These are phyloP conservation scores for Papilionanthe hybrid DNA, from an alignment of 116 monocot species.

Conservation along the genomic window DNA sequence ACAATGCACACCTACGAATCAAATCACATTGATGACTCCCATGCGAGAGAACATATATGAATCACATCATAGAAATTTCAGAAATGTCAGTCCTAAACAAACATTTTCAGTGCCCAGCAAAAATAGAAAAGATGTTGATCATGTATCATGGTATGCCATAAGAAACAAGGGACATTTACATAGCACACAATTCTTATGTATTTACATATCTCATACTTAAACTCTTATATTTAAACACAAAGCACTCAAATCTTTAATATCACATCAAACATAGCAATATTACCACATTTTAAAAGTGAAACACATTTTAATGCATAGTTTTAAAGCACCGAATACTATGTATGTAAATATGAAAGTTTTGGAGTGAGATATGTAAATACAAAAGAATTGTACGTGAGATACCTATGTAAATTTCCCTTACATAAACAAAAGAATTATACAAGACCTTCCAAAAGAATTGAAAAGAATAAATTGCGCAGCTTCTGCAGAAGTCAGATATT, in stretches of 20 bases:
- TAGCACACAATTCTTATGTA: too few species aligned
- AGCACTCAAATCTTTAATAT: too few species aligned
- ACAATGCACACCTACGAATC: slow-evolving; percentile 80
- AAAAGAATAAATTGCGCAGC: not conserved
- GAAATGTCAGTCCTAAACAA: not conserved
- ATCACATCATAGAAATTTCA: not conserved
- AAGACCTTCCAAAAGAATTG: not conserved
- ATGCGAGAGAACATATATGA: not conserved
- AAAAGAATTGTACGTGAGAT: too few species aligned
- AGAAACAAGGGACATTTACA: not conserved
- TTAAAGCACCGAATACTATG: too few species aligned
- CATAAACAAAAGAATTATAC: not conserved
- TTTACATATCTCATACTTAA: too few species aligned
- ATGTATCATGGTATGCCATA: not conserved
- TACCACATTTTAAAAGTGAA: too few species aligned
- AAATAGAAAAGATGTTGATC: not conserved
- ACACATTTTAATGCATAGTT: too few species aligned
- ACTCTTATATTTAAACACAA: too few species aligned
- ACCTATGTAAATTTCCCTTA: too few species aligned
- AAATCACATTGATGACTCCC: slow-evolving; percentile 7
- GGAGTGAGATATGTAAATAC: too few species aligned
- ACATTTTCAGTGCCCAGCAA: not conserved
- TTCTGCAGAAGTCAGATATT: not conserved
- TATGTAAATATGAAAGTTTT: too few species aligned
- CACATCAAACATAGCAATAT: too few species aligned